Evolutionary conservation across 2,329 filamentous ascomycete species (phyloP).

Genomic region (Cercospora sojina): DNA sequence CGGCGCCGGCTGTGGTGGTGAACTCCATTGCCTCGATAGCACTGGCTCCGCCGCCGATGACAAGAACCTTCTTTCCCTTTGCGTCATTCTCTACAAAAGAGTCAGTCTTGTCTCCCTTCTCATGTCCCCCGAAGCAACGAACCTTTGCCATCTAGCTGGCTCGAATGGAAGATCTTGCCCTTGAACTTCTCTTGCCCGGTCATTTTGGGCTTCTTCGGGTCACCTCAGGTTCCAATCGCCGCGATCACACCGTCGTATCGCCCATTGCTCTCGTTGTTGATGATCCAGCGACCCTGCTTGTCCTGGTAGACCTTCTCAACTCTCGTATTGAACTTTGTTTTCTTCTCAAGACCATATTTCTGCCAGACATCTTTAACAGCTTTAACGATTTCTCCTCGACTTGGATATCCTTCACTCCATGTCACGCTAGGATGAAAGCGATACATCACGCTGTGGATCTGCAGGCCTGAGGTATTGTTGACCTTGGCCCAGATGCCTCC

Average conservation of each 20-base stretch:
- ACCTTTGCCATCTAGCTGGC: conserved; percentile 68
- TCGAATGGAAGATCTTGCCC: conserved; percentile 73
- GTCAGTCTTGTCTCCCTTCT: conserved; percentile 59
- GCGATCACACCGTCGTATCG: conserved; percentile 76
- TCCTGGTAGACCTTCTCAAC: conserved; percentile 71
- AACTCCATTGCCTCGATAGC: conserved; percentile 83
- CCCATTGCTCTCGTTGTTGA: conserved; percentile 70
- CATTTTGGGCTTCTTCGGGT: conserved; percentile 70
- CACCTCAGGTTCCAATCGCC: conserved; percentile 77
- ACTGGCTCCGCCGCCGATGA: conserved; percentile 78
- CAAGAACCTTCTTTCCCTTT: conserved; percentile 71
- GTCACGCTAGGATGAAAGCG: conserved; percentile 78
- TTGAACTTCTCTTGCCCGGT: conserved; percentile 70
- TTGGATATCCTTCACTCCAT: conserved; percentile 75
- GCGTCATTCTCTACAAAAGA: conserved; percentile 50
- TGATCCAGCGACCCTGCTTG: conserved; percentile 68
- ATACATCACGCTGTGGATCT: conserved; percentile 86
- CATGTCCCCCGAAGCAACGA: conserved; percentile 61
- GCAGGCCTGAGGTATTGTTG: conserved; percentile 77
- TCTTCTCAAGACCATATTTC: conserved; percentile 67
- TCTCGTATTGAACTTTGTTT: conserved; percentile 69
- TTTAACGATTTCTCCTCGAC: conserved; percentile 70
- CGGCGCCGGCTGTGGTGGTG: conserved; percentile 64
- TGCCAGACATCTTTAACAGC: conserved; percentile 74
- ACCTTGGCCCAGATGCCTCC: conserved; percentile 45